A percentile compares a stretch with the other conserved stretches of the same genome.
These are phyloP conservation scores for Penicillium goetzii DNA, from an alignment of 495 filamentous ascomycete genomes.

Conservation along the genomic window DNA sequence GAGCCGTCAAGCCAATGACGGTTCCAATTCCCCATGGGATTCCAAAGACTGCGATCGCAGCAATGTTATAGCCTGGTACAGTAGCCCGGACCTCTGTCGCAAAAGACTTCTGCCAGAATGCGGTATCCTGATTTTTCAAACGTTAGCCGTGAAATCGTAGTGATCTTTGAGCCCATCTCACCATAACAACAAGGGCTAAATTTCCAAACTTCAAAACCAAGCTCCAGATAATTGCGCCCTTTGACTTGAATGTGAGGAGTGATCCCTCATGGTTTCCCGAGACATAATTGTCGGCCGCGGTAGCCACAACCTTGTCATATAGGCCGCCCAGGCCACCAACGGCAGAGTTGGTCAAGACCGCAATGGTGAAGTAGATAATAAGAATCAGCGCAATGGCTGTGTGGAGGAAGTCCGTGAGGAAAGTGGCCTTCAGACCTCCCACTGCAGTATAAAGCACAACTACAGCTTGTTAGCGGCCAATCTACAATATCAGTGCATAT, in stretches of 20 bases:
- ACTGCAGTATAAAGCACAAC: constrained; percentile 47
- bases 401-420: constrained; percentile 46
- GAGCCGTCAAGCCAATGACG: constrained; percentile 50
- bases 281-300: constrained; percentile 43
- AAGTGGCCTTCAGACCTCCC: constrained; percentile 47
- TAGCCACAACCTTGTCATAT: constrained; percentile 42
- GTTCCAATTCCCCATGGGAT: constrained; percentile 57
- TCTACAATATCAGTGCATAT: not conserved
- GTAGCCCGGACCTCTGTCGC: constrained; percentile 47
- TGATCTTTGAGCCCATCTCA: constrained; percentile 16
- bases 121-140: constrained; percentile 42
- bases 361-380: constrained; percentile 45
- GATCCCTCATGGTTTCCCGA: constrained; percentile 52
- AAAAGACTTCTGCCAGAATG: constrained; percentile 58
- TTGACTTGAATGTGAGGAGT: constrained; percentile 54
- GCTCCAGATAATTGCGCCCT: constrained; percentile 54
- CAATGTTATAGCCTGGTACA: constrained; percentile 50
- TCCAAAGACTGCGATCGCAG: constrained; percentile 49
- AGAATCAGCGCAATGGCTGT: constrained; percentile 44
- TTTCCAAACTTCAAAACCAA: constrained; percentile 54
- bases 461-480: constrained; percentile 6
- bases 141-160: not conserved
- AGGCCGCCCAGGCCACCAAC: constrained; percentile 41
- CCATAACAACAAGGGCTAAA: constrained; percentile 55
- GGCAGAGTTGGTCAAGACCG: constrained; percentile 35